Evolutionary conservation across 2,329 filamentous ascomycete genomes (phyloP).

Genomic region (Cryphonectria naterciae): DNA sequence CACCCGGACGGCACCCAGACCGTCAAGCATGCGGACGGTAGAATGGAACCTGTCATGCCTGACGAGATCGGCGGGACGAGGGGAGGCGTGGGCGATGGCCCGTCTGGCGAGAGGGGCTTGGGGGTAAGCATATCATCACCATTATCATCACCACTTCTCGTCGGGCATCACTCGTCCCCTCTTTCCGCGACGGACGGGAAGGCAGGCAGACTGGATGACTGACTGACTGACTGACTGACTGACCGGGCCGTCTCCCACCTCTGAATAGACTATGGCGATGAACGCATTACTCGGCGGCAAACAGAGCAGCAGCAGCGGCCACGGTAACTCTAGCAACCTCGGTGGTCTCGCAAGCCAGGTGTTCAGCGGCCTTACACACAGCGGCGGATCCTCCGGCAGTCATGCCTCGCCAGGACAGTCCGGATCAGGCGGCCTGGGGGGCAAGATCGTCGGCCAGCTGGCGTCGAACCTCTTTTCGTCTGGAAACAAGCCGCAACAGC

Average conservation of each 20-base stretch:
- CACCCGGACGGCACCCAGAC: slow-evolving; percentile 67
- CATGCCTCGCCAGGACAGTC: slow-evolving; percentile 36
- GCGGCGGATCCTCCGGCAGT: slow-evolving; percentile 37
- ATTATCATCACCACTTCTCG: too few relatives aligned
- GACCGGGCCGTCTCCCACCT: slow-evolving; percentile 18
- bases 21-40: slow-evolving; percentile 62
- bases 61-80: slow-evolving; percentile 37
- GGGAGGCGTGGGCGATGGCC: slow-evolving; percentile 44
- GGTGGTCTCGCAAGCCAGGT: slow-evolving; percentile 54
- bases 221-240: slow-evolving; percentile 12
- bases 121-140: slow-evolving; percentile 56
- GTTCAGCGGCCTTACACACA: slow-evolving; percentile 43
- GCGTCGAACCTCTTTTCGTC: slow-evolving; percentile 59
- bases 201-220: background rate
- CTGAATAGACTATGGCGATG: slow-evolving; percentile 59
- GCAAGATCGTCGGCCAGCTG: slow-evolving; percentile 62
- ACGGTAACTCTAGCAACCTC: slow-evolving; percentile 46
- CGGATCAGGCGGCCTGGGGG: slow-evolving; percentile 40
- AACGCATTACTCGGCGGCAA: slow-evolving; percentile 58
- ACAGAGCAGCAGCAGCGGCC: slow-evolving; percentile 41
- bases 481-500: slow-evolving; percentile 50
- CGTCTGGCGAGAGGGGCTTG: slow-evolving; percentile 63
- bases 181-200: background rate
- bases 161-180: background rate
- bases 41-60: slow-evolving; percentile 62